Evolutionary conservation across 2,329 filamentous ascomycete genomes (phyloP).

Genomic region (Xylariales sp.): DNA sequence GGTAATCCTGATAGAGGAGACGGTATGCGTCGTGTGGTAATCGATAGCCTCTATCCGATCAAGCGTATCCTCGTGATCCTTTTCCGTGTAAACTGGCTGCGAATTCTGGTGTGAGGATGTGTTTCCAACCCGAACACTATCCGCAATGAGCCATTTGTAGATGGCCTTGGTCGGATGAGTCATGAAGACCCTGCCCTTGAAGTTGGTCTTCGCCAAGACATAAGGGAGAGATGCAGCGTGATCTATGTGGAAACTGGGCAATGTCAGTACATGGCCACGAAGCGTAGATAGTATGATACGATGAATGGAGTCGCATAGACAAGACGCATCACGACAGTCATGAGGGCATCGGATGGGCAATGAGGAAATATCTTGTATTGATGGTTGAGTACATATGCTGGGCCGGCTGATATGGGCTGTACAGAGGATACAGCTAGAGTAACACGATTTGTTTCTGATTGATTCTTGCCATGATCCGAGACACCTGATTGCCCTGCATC

Average conservation of each 20-base stretch:
- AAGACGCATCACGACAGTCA: constrained; percentile 20
- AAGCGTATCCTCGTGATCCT: constrained; percentile 90
- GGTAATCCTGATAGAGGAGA: constrained; percentile 93
- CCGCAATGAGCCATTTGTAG: constrained; percentile 99
- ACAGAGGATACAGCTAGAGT: constrained; percentile 1
- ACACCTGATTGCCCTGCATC: constrained; percentile 21
- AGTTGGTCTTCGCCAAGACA: constrained; percentile 96
- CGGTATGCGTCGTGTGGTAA: constrained; percentile 96
- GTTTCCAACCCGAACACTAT: constrained; percentile 85
- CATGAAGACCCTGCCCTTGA: constrained; percentile 96
- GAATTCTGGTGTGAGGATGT: constrained; percentile 59
- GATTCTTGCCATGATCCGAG: constrained; percentile 1
- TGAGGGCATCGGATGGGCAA: constrained; percentile 21
- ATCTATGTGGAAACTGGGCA: constrained; percentile 85
- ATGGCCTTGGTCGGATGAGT: constrained; percentile 99
- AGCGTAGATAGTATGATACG: too few species aligned
- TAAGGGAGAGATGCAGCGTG: constrained; percentile 98
- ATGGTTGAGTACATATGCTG: constrained; percentile 31
- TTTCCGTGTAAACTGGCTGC: constrained; percentile 86
- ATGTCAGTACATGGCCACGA: constrained; percentile 12
- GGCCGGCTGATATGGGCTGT: constrained; percentile 12
- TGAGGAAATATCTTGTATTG: constrained; percentile 38
- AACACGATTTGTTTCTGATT: constrained; percentile 4
- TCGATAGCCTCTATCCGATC: constrained; percentile 95
- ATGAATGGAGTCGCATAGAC: too few species aligned